These are phyloP conservation scores for Trichoderma cornu-damae DNA, from an alignment of 2,329 filamentous ascomycete genomes.

Conservation along the genomic window DNA sequence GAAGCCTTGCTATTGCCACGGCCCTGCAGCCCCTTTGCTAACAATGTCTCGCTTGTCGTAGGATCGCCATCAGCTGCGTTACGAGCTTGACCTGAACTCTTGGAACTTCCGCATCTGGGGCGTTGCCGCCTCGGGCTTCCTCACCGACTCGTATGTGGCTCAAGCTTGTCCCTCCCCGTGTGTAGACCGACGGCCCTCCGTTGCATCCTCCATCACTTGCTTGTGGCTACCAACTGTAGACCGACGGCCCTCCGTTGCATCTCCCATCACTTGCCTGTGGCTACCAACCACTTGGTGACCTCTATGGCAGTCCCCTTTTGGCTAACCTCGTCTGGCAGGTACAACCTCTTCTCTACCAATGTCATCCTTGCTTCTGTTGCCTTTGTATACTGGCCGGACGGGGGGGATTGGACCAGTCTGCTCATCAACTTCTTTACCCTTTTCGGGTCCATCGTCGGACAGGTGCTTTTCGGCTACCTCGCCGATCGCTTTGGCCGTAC, in stretches of 20 bases:
- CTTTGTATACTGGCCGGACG: conserved; percentile 49
- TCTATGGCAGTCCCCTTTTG: too few relatives aligned
- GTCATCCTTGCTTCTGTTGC: conserved; percentile 50
- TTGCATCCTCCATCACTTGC: too few relatives aligned
- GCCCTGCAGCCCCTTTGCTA: not conserved
- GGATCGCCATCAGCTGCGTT: conserved; percentile 49
- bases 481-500: conserved; percentile 53
- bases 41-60: conserved; percentile 23
- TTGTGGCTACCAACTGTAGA: not conserved
- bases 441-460: conserved; percentile 48
- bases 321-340: conserved; percentile 31
- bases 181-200: not conserved
- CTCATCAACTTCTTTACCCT: conserved; percentile 51
- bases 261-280: too few relatives aligned
- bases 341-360: conserved; percentile 52
- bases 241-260: too few relatives aligned
- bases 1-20: not conserved
- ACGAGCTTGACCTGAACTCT: conserved; percentile 50
- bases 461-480: conserved; percentile 49
- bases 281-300: too few relatives aligned
- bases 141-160: conserved; percentile 46
- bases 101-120: conserved; percentile 53
- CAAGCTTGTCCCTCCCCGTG: not conserved
- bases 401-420: conserved; percentile 40
- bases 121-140: conserved; percentile 50